Evolutionary conservation across 306 rosid genomes (phyloP), one percentile per base, ranked within the genome.

Genomic region (Neltuma alba): DNA sequence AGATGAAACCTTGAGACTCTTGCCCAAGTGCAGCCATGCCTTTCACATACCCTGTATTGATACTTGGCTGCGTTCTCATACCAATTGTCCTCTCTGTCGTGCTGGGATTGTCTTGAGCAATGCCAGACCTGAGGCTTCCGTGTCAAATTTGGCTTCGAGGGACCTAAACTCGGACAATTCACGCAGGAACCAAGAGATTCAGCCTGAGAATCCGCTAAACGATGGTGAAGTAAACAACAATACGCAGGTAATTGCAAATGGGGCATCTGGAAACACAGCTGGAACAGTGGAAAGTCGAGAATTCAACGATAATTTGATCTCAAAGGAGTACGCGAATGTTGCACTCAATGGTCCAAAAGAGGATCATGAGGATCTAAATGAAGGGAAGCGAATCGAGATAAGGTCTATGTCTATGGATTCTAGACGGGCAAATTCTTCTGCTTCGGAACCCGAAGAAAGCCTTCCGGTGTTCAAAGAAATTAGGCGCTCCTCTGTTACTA

Each of bases 11-110:
- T 74, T 92, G 5, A 76, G 93, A 41, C 74, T 92, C 30, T 80
- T 92, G 81, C 97, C 97, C 0, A 92, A 92, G 71, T 92, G 97
- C 18, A 92, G 74, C 77, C 97, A 92, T 67, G 93, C 97, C 0
- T 92, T 92, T 75, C 97, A 92, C 47, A 80, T 87, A 3, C 81
- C 85, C 15, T 92, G 97, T 78, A 90, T 92, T 73, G 97, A 92
- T 57, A 85, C 91, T 9, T 92, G 97, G 97, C 57, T 92, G 54
- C 83, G 97, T 64, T 92, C 92, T 38, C 97, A 92, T 79, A 92
- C 89, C 14, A 92, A 90, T 78, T 92, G 97, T 54, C 95, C 93
- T 7, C 89, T 92, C 27, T 92, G 97, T 68, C 89, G 97, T 0
- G 89, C 97, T 1, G 40, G 80, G 66, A 87, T 92, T 37, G 77